A percentile compares a stretch with the other conserved stretches of the same genome.
phyloP scores from a whole-genome alignment of 768 basidiomycete genomes.

The Ephemerocybe angulata region DNA sequence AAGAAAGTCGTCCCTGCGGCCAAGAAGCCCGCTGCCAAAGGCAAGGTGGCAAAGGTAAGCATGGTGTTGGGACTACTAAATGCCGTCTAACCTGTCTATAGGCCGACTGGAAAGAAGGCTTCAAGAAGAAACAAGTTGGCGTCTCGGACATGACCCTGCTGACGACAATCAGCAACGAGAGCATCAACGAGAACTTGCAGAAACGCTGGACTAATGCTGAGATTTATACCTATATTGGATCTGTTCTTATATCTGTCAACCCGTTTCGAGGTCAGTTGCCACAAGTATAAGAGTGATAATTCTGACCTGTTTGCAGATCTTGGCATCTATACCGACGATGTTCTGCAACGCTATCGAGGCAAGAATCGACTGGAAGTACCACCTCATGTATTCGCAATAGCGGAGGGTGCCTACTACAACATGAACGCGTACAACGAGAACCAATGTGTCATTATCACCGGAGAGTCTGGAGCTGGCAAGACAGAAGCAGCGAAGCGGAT shows the following conservation, averaged over 20 bases:
- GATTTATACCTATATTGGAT: constrained; percentile 99
- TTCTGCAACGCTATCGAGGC: constrained; percentile 80
- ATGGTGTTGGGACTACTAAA: constrained; percentile 9
- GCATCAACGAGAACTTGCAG: constrained; percentile 96
- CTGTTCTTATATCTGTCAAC: constrained; percentile 98
- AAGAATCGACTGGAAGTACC: constrained; percentile 98
- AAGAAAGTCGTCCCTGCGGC: constrained; percentile 69
- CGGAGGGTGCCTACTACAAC: constrained; percentile 96
- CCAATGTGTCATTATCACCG: constrained; percentile 99
- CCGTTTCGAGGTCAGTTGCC: constrained; percentile 78
- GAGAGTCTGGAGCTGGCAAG: constrained; percentile 98
- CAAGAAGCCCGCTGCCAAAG: constrained; percentile 56
- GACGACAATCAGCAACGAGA: constrained; percentile 95
- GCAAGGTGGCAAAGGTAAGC: constrained; percentile 78
- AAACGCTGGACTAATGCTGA: constrained; percentile 93
- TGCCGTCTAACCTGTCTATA: no score
- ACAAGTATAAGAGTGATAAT: not conserved
- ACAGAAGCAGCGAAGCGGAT: constrained; percentile 99
- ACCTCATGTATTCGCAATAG: constrained; percentile 96
- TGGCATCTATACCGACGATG: constrained; percentile 94
- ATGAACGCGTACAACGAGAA: constrained; percentile 99
- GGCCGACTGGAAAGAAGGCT: constrained; percentile 99
- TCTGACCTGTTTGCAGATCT: constrained; percentile 57
- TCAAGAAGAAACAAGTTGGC: constrained; percentile 99
- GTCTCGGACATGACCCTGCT: constrained; percentile 98